phyloP scores from a whole-genome alignment of 805 yeast species.

The Candida orba region DNA sequence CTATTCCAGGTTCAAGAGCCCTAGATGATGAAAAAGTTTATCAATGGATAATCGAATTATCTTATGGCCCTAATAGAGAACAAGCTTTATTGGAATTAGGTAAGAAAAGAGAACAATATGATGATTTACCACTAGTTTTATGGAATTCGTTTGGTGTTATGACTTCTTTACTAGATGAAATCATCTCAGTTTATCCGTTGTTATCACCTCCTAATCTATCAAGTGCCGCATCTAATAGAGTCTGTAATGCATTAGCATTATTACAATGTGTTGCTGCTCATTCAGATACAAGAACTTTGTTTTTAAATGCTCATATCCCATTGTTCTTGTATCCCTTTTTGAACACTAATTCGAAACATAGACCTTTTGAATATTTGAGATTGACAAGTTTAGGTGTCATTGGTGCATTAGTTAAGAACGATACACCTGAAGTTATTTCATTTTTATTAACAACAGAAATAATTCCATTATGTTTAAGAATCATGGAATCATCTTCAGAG shows the following conservation, averaged over 20 bases:
- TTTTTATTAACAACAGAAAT: slow-evolving; percentile 92
- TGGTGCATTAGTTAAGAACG: slow-evolving; percentile 94
- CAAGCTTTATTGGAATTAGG: slow-evolving; percentile 90
- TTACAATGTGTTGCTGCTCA: slow-evolving; percentile 97
- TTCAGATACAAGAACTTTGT: slow-evolving; percentile 77
- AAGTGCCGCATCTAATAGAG: slow-evolving; percentile 84
- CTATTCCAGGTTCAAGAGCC: slow-evolving; percentile 30
- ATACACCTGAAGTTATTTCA: slow-evolving; percentile 89
- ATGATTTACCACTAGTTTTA: slow-evolving; percentile 82
- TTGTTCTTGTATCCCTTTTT: slow-evolving; percentile 88
- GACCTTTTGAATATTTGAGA: slow-evolving; percentile 90
- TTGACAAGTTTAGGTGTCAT: slow-evolving; percentile 92
- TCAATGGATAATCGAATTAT: slow-evolving; percentile 84
- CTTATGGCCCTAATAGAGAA: slow-evolving; percentile 86
- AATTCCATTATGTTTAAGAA: slow-evolving; percentile 87
- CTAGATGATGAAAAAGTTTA: slow-evolving; percentile 76
- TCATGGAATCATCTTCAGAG: slow-evolving; percentile 94
- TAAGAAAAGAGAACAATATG: slow-evolving; percentile 89
- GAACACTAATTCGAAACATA: slow-evolving; percentile 83
- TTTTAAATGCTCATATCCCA: slow-evolving; percentile 86
- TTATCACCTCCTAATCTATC: slow-evolving; percentile 81
- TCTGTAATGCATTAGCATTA: slow-evolving; percentile 90
- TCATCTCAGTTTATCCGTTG: slow-evolving; percentile 82
- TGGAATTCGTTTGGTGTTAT: slow-evolving; percentile 98
- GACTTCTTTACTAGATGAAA: slow-evolving; percentile 86